Conservation (phyloP, 129 eudicot genomes). For the Silybum marianum region DNA sequence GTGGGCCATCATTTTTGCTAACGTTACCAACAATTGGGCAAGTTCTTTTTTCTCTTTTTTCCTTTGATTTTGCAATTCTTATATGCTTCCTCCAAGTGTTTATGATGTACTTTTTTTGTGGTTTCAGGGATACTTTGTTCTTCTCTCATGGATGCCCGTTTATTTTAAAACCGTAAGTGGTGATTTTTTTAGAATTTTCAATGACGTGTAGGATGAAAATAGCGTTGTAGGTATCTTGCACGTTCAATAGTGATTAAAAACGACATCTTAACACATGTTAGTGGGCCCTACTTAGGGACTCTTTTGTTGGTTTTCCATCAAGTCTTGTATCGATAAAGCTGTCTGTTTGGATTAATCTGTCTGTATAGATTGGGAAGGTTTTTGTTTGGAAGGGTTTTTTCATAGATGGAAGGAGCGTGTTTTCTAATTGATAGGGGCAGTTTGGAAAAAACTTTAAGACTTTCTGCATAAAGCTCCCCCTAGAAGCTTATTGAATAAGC, state of each 20-base stretch:
- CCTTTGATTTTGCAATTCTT: neutral
- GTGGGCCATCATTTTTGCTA: slow-evolving; percentile 94
- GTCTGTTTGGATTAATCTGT: too few relatives aligned
- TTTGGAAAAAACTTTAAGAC: too few relatives aligned
- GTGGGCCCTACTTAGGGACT: neutral
- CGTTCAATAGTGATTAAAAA: neutral
- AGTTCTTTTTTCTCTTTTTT: slow-evolving; percentile 15
- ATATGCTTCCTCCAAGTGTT: neutral
- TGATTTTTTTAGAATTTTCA: slow-evolving; percentile 7
- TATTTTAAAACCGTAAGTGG: slow-evolving; percentile 89
- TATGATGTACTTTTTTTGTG: slow-evolving; percentile 11
- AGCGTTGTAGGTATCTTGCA: neutral
- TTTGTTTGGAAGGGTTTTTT: too few relatives aligned
- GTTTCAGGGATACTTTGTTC: slow-evolving; percentile 97
- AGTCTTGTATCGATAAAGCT: too few relatives aligned
- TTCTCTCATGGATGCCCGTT: slow-evolving; percentile 99
- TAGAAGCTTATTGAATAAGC: too few relatives aligned
- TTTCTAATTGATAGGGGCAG: too few relatives aligned
- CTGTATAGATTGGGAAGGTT: too few relatives aligned
- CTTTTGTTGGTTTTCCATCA: too few relatives aligned
- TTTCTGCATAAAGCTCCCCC: too few relatives aligned
- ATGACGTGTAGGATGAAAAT: neutral
- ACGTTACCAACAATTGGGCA: slow-evolving; percentile 94
- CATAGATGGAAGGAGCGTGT: too few relatives aligned
- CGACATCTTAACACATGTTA: neutral